Percentiles rank a stretch among this genome's conserved stretches.
phyloP scores from a whole-genome alignment of 768 basidiomycete genomes.

The Tylopilus vinaceipallidus region DNA sequence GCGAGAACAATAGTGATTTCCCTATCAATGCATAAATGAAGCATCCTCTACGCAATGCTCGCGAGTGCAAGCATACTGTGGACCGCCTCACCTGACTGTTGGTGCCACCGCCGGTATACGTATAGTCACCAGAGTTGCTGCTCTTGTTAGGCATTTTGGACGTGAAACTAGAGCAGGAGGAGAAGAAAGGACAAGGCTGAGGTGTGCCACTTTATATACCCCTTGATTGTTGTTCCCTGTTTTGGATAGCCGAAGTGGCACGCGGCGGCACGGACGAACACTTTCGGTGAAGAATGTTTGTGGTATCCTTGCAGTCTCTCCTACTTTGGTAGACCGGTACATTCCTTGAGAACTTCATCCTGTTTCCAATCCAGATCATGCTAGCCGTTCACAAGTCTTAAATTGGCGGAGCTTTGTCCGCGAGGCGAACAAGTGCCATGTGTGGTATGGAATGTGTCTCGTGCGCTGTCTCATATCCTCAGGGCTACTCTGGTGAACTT shows the following conservation, averaged over 20 bases:
- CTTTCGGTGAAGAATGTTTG: too few species aligned
- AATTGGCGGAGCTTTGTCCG: slow-evolving; percentile 6
- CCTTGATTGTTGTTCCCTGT: slow-evolving; percentile 15
- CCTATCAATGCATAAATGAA: slow-evolving; percentile 32
- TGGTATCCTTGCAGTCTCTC: too few species aligned
- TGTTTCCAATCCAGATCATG: not conserved
- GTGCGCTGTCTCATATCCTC: slow-evolving; percentile 8
- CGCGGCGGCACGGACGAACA: too few species aligned
- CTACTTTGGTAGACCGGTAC: not conserved
- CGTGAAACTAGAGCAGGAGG: not conserved
- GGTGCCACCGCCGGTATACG: slow-evolving; percentile 47
- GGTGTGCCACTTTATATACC: slow-evolving; percentile 1
- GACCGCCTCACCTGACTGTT: slow-evolving; percentile 49
- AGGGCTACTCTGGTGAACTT: too few species aligned
- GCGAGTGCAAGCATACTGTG: not conserved
- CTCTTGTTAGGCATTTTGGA: slow-evolving; percentile 16
- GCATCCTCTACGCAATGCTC: not conserved
- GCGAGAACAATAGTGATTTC: slow-evolving; percentile 61
- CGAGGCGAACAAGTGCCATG: slow-evolving; percentile 19
- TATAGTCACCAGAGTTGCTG: slow-evolving; percentile 32
- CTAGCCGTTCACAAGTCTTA: too few species aligned
- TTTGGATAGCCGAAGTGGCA: slow-evolving; percentile 5
- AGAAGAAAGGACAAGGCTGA: not conserved
- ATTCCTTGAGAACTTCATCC: not conserved
- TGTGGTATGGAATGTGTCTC: slow-evolving; percentile 15